phyloP scores from a whole-genome alignment of 1,139 yeast species.

The Kazachstania sp. region DNA sequence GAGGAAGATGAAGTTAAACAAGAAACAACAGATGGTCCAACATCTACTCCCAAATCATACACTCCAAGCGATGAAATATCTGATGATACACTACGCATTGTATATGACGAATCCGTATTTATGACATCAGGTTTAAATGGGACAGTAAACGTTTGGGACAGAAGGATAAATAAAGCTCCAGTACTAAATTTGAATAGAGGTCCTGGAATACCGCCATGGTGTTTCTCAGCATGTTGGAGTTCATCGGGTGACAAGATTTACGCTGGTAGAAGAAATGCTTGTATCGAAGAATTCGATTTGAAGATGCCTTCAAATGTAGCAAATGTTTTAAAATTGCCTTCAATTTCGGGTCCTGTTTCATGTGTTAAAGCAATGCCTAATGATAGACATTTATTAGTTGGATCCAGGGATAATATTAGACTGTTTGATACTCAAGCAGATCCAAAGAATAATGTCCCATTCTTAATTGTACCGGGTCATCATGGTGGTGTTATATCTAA shows the following conservation, averaged over 20 bases:
- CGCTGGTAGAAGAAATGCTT: slow-evolving; percentile 83
- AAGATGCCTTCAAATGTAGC: slow-evolving; percentile 50
- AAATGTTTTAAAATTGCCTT: slow-evolving; percentile 64
- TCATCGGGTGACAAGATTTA: slow-evolving; percentile 68
- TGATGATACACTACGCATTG: slow-evolving; percentile 20
- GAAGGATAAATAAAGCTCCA: slow-evolving; percentile 39
- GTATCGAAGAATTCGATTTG: slow-evolving; percentile 77
- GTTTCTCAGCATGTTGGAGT: slow-evolving; percentile 90
- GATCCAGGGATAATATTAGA: slow-evolving; percentile 83
- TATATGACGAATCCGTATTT: slow-evolving; percentile 51
- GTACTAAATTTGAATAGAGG: slow-evolving; percentile 55
- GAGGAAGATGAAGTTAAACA: slow-evolving; percentile 30
- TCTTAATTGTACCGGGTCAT: slow-evolving; percentile 52
- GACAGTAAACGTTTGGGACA: slow-evolving; percentile 74
- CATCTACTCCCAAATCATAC: slow-evolving; percentile 4
- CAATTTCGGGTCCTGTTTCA: slow-evolving; percentile 87
- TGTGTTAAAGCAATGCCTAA: slow-evolving; percentile 77
- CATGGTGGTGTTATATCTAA: slow-evolving; percentile 63
- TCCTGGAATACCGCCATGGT: slow-evolving; percentile 83
- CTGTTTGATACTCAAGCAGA: slow-evolving; percentile 54
- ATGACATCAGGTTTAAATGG: slow-evolving; percentile 84
- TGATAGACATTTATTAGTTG: slow-evolving; percentile 69
- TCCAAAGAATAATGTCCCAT: slow-evolving; percentile 35
- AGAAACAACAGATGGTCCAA: not conserved
- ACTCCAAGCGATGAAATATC: slow-evolving; percentile 23